phyloP scores from a whole-genome alignment of 805 yeast species.

The Candida chauliodis region DNA sequence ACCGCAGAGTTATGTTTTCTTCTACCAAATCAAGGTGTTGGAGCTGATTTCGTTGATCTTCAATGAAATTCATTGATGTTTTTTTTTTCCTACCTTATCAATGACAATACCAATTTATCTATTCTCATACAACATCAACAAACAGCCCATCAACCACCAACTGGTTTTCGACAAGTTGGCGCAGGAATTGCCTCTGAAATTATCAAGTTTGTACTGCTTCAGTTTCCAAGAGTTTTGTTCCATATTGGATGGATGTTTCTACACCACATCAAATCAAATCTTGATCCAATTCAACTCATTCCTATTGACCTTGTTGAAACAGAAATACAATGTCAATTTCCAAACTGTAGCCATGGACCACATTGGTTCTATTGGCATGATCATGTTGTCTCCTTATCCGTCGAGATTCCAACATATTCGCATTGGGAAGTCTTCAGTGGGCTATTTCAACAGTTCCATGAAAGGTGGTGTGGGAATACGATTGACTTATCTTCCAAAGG shows the following conservation, averaged over 20 bases:
- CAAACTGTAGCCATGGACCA: conserved; percentile 41
- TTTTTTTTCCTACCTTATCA: background rate
- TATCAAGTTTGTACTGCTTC: conserved; percentile 51
- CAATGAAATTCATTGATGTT: conserved; percentile 23
- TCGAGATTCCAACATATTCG: conserved; percentile 26
- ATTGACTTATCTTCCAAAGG: conserved; percentile 28
- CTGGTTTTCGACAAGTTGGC: conserved; percentile 25
- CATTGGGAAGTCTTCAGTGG: conserved; percentile 45
- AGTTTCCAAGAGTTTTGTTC: conserved; percentile 67
- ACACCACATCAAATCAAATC: conserved; percentile 30
- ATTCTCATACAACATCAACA: conserved; percentile 58
- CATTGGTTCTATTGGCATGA: conserved; percentile 56
- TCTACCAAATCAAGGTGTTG: conserved; percentile 77
- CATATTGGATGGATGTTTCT: conserved; percentile 51
- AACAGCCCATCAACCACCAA: conserved; percentile 34
- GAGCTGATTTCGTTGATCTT: conserved; percentile 31
- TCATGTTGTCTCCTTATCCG: conserved; percentile 45
- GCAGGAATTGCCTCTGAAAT: conserved; percentile 23
- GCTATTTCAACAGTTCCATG: conserved; percentile 56
- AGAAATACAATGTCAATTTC: conserved; percentile 34
- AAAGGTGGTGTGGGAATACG: conserved; percentile 75
- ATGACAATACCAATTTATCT: conserved; percentile 21
- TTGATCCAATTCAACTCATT: conserved; percentile 34
- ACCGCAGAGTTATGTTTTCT: conserved; percentile 56
- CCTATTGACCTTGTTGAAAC: conserved; percentile 30